Base-by-base conservation (phyloP, 2,329 filamentous ascomycete genomes). In the Exophiala phaeomuriformis region DNA sequence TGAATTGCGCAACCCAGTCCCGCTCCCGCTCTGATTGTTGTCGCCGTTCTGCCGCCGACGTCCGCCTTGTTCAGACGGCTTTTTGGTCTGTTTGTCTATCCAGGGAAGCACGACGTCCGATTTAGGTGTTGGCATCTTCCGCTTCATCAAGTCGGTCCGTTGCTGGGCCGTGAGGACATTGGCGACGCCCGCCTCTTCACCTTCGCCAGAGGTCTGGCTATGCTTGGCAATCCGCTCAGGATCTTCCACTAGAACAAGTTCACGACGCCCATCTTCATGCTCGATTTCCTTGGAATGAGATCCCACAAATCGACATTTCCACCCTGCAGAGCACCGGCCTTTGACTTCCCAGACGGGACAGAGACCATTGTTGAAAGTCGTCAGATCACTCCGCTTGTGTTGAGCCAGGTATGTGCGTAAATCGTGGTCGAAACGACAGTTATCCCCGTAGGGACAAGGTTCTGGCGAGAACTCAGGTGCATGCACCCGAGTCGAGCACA, bases 301-400 rank as follows among this genome's bases (percentile, higher is more conserved):
- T 58, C 80, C 80, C 33, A 88, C 86, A 66, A 96, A 95, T 27
- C 91, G 85, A 68, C 93, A 98, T 68, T 91, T 95, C 90, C 91
- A 98, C 4, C 93, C 93, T 9, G 85, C 81, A 46, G 81, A 78
- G 64, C 93, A 98, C 57, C 77, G 81, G 8, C 90, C 90, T 59
- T 85, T 81, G 10, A 76, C 75, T 61, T 88, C 84, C 69, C 83
- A 96, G 5, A 95, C 79, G 0, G 90, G 91, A 65, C 93, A 98
- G 57, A 85, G 76, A 4, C 88, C 86, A 40, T 77, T 19, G 19
- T 19, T 78, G 64, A 95, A 85, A 0, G 86, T 88, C 3, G 79
- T 78, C 37, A 96, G 76, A 65, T 97, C 88, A 56, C 82, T 82
- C 42, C 88, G 82, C 61, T 91, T 90, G 57, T 90, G 86, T 52